These are phyloP conservation scores for Chenopodium suecicum DNA, from an alignment of 148 eudicot species.

Conservation along the genomic window DNA sequence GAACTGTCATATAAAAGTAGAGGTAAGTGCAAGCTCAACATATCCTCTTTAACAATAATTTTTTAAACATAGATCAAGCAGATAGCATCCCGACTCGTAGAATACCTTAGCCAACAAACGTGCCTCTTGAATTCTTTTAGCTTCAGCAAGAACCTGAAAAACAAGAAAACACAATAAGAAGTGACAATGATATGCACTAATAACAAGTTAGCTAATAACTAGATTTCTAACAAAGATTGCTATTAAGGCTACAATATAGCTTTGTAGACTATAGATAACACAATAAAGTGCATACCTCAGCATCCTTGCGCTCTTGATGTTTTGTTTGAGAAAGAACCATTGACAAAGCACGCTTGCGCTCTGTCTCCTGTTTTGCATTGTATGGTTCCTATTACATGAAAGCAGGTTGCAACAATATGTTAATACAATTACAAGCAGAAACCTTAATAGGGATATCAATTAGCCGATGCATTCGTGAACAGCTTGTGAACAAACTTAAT, in stretches of 20 bases:
- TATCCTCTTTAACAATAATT: neutral
- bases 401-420: neutral
- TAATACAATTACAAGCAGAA: neutral
- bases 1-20: neutral
- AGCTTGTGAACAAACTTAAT: too few relatives aligned
- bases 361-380: slow-evolving; percentile 77
- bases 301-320: slow-evolving; percentile 92
- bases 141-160: slow-evolving; percentile 84
- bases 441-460: too few relatives aligned
- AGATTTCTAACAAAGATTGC: neutral
- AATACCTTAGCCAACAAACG: slow-evolving; percentile 75
- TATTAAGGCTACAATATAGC: neutral
- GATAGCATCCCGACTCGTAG: slow-evolving; percentile 1
- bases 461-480: too few relatives aligned
- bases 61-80: neutral
- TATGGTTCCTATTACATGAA: slow-evolving; percentile 63
- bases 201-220: neutral
- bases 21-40: neutral
- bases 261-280: neutral
- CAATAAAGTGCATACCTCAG: slow-evolving; percentile 56
- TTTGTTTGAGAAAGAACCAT: slow-evolving; percentile 95
- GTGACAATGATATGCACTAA: slow-evolving; percentile 5
- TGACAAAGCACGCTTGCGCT: slow-evolving; percentile 83
- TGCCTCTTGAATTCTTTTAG: slow-evolving; percentile 71
- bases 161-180: neutral